These are phyloP conservation scores for Barnettozyma wickerhamii DNA, from an alignment of 805 yeast genomes.

Conservation along the genomic window DNA sequence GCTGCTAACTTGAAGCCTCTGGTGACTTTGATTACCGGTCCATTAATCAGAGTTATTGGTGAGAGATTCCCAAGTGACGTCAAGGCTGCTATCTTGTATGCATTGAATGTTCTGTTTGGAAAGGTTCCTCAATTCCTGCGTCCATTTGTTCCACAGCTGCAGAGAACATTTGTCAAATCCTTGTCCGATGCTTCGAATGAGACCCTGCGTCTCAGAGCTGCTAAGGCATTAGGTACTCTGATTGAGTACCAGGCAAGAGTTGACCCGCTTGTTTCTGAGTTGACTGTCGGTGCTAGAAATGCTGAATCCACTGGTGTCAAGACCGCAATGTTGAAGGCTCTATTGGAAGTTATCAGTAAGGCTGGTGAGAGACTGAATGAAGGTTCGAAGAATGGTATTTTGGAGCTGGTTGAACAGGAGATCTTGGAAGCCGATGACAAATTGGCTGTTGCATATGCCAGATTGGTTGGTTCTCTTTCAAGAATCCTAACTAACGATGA, in stretches of 20 bases:
- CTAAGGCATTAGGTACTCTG: conserved; percentile 81
- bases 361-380: conserved; percentile 80
- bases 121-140: conserved; percentile 88
- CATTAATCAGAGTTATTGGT: conserved; percentile 95
- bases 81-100: conserved; percentile 88
- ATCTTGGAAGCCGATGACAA: conserved; percentile 52
- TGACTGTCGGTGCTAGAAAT: conserved; percentile 68
- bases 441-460: conserved; percentile 71
- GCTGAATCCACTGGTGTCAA: conserved; percentile 69
- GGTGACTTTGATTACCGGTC: conserved; percentile 94
- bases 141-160: conserved; percentile 96
- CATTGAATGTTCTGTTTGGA: conserved; percentile 70
- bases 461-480: conserved; percentile 71
- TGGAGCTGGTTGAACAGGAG: conserved; percentile 72
- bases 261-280: conserved; percentile 85
- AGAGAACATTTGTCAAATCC: conserved; percentile 93
- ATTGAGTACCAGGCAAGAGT: conserved; percentile 89
- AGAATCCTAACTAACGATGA: conserved; percentile 61
- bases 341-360: conserved; percentile 73
- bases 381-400: conserved; percentile 60
- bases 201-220: conserved; percentile 75
- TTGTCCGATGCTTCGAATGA: conserved; percentile 75
- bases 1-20: conserved; percentile 77
- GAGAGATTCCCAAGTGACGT: conserved; percentile 90
- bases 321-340: conserved; percentile 79